Conservation (phyloP, 805 yeast genomes). For the Nakazawaea wyomingensis region DNA sequence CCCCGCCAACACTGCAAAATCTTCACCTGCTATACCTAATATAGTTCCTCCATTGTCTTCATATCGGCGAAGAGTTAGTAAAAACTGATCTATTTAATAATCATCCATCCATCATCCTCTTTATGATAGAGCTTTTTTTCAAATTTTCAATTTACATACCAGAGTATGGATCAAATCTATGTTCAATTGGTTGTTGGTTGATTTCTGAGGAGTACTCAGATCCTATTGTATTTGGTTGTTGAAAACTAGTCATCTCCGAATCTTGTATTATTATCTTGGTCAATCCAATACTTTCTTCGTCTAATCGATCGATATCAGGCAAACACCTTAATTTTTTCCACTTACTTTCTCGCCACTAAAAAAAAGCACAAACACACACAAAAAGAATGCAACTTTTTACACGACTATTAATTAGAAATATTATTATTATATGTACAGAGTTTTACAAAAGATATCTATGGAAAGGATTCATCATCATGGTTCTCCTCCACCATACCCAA, state of each 20-base stretch:
- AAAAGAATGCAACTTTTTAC: not conserved
- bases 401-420: constrained; percentile 2
- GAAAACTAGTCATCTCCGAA: constrained; percentile 8
- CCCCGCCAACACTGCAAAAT: constrained; percentile 94
- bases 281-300: too few species aligned
- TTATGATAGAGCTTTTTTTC: not conserved
- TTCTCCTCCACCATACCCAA: constrained; percentile 16
- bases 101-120: too few species aligned
- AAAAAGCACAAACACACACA: not conserved
- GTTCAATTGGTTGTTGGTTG: constrained; percentile 69
- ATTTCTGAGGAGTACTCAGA: constrained; percentile 62
- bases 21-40: constrained; percentile 95
- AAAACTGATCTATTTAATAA: too few species aligned
- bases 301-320: too few species aligned
- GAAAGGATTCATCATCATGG: constrained; percentile 3
- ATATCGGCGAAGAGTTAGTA: not conserved
- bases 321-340: too few species aligned
- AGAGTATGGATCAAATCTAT: constrained; percentile 86
- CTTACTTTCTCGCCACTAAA: not conserved
- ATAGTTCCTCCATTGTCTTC: constrained; percentile 93
- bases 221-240: constrained; percentile 40
- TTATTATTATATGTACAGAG: not conserved
- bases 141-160: constrained; percentile 22
- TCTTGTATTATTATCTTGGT: too few species aligned
- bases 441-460: too few species aligned